Evolutionary conservation across 805 yeast species (phyloP), one percentile per base, ranked within the genome.

Genomic region (Candida suzukii): DNA sequence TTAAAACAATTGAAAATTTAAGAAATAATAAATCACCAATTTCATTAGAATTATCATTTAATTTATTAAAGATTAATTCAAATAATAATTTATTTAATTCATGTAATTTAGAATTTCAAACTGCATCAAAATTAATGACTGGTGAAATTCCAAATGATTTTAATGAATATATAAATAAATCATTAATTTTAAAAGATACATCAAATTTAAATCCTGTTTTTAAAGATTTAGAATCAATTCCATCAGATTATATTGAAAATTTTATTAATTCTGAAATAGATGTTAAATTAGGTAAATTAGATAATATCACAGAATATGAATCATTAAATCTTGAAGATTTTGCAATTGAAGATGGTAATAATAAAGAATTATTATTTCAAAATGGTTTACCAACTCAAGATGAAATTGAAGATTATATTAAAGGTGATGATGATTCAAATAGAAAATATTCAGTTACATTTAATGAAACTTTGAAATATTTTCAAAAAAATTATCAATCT

Each of bases 371-470:
- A 16, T 31, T 31, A 29, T 76, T 68, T 65, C 65, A 75, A 53
- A 83, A 78, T 72, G 96, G 95, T 25, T 70, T 93, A 49, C 98
- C 98, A 39, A 68, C 76, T 12, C 87, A 84, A 61, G 47, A 58
- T 29, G 83, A 78, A 45, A 70, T 91, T 43, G 74, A 73, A 52
- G 66, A 68, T 39, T 86, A 74, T 60, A 76, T 90, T 41, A 76
- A 77, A 25, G 95, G 95, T 17, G 71, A 72, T 42, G 86, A 78
- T 57, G 78, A 78, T 20, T 63, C 78, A n/a, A 70, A 73, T 47
- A 72, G 85, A 53, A 71, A 80, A 33, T 80, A 73, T 58, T 78
- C 83, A 57, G 83, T 81, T 16, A 79, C 91, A 2, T 79, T 75
- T 45, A 61, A 64, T 37, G 95, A 85, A 50, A 83, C 85, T 7